Percentiles rank a stretch among this genome's conserved stretches.
Evolutionary conservation across 1,284 basidiomycete species (phyloP).

Genomic region (Xerocomus amazonicus): DNA sequence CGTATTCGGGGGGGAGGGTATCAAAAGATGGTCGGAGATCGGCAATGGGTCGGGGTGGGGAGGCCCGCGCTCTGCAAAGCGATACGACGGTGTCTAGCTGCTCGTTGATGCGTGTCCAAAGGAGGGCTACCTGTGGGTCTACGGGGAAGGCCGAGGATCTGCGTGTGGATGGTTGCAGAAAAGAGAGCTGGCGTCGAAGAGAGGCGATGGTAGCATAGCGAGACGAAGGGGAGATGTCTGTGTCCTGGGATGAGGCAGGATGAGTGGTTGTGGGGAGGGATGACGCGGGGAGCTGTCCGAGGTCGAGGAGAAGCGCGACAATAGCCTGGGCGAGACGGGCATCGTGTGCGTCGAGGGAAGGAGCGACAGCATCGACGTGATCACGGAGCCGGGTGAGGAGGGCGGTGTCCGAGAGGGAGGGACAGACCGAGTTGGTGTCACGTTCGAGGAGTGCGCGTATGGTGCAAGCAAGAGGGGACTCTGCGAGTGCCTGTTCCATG

Average conservation of each 20-base stretch:
- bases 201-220: conserved; percentile 50
- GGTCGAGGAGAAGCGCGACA: conserved; percentile 61
- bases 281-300: conserved; percentile 53
- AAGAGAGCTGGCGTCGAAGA: conserved; percentile 65
- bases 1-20: conserved; percentile 66
- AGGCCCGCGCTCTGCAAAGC: conserved; percentile 58
- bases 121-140: conserved; percentile 57
- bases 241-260: conserved; percentile 1
- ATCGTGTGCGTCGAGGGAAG: conserved; percentile 46
- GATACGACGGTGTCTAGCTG: conserved; percentile 66
- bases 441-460: conserved; percentile 58
- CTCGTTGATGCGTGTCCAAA: conserved; percentile 73
- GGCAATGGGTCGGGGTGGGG: conserved; percentile 2
- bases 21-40: conserved; percentile 28
- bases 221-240: conserved; percentile 3
- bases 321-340: conserved; percentile 61
- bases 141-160: conserved; percentile 41
- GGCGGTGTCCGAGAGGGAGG: conserved; percentile 41
- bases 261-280: conserved; percentile 1
- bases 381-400: conserved; percentile 61
- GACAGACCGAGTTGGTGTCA: conserved; percentile 39
- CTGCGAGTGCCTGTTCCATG: conserved; percentile 32
- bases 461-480: conserved; percentile 59
- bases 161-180: conserved; percentile 46
- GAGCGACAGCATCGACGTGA: conserved; percentile 48